Conservation (phyloP, 2,329 filamentous ascomycete species). For the Lasiodiplodia hormozganensis region DNA sequence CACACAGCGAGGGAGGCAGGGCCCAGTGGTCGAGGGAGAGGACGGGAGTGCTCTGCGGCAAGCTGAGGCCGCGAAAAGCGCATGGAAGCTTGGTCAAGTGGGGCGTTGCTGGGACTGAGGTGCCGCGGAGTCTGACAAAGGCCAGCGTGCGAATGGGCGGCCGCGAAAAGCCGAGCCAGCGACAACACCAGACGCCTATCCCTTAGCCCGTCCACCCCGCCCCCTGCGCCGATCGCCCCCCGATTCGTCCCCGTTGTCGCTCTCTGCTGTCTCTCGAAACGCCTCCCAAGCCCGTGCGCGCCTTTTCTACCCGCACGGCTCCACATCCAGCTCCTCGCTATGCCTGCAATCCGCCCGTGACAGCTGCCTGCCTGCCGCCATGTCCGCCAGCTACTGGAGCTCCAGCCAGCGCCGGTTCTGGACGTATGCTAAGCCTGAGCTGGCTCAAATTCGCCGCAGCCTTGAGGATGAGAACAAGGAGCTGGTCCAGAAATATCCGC, state of each 20-base stretch:
- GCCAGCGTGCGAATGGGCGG: slow-evolving; percentile 25
- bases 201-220: slow-evolving; percentile 1
- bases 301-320: not conserved
- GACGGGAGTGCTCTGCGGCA: slow-evolving; percentile 36
- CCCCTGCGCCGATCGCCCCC: slow-evolving; percentile 12
- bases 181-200: slow-evolving; percentile 13
- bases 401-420: slow-evolving; percentile 90
- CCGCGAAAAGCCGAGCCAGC: slow-evolving; percentile 22
- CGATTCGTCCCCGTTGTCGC: not conserved
- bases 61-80: slow-evolving; percentile 21
- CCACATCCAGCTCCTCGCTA: not conserved
- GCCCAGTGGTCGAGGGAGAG: slow-evolving; percentile 22
- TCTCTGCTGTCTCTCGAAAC: not conserved
- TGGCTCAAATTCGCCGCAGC: slow-evolving; percentile 75
- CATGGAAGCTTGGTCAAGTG: slow-evolving; percentile 27
- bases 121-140: slow-evolving; percentile 26
- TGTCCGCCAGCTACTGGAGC: slow-evolving; percentile 97
- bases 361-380: slow-evolving; percentile 45
- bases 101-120: slow-evolving; percentile 25
- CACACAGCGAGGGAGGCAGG: slow-evolving; percentile 4
- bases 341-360: slow-evolving; percentile 9
- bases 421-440: slow-evolving; percentile 85
- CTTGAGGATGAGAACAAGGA: slow-evolving; percentile 78
- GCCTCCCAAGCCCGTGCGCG: not conserved
- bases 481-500: slow-evolving; percentile 77